Percentiles rank a stretch among this genome's conserved stretches.
Evolutionary conservation across 306 rosid genomes (phyloP).

Genomic region (Comarum palustre): DNA sequence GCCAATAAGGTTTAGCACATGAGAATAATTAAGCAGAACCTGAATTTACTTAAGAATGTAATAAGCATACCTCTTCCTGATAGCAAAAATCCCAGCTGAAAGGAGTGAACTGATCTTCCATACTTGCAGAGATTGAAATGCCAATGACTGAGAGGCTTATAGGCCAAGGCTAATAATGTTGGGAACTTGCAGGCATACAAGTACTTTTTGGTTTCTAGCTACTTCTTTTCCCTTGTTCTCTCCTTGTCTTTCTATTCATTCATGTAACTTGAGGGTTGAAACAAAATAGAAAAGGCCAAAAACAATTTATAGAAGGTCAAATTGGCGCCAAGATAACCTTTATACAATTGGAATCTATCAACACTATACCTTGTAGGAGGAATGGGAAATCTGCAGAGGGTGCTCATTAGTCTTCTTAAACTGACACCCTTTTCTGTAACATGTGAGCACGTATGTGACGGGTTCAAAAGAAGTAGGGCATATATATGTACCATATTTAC

Average conservation of each 20-base stretch:
- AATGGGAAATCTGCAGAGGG: constrained; percentile 42
- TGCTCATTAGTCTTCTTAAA: constrained; percentile 32
- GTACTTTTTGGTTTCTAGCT: constrained; percentile 17
- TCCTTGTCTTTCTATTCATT: constrained; percentile 21
- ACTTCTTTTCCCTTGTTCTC: constrained; percentile 20
- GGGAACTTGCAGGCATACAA: background rate
- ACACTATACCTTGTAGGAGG: constrained; percentile 23
- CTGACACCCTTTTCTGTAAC: constrained; percentile 31
- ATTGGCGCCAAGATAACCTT: constrained; percentile 24
- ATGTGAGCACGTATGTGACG: constrained; percentile 14
- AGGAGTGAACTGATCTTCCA: constrained; percentile 69
- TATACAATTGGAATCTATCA: constrained; percentile 25
- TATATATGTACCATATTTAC: background rate
- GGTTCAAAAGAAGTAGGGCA: background rate
- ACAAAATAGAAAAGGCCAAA: constrained; percentile 46
- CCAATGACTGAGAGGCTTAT: constrained; percentile 7
- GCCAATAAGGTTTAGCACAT: background rate
- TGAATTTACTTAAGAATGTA: background rate
- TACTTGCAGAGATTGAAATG: constrained; percentile 22
- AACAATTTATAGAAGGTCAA: constrained; percentile 24
- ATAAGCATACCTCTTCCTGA: constrained; percentile 48
- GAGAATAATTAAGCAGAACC: background rate
- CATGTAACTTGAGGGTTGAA: constrained; percentile 39
- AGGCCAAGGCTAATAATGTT: background rate
- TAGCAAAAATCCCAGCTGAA: constrained; percentile 56